These are phyloP conservation scores for Liriodendron chinense DNA, from an alignment of 164 flowering plant genomes.

Conservation along the genomic window DNA sequence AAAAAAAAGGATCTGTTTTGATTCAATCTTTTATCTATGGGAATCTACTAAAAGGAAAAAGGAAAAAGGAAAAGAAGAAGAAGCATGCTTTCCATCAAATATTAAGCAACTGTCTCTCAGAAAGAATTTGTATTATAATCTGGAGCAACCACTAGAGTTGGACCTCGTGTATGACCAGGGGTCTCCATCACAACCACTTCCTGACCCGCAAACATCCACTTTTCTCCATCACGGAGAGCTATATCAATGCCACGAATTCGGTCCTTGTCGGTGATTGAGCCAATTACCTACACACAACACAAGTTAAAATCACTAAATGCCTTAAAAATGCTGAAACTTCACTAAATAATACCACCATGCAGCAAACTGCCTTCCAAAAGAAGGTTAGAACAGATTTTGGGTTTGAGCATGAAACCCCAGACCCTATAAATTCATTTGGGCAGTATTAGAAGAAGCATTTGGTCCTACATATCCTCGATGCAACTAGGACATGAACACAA, in stretches of 20 bases:
- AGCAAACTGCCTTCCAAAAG: background rate
- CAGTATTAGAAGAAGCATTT: too few species aligned
- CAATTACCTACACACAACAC: constrained; percentile 67
- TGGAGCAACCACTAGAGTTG: background rate
- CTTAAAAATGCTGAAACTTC: background rate
- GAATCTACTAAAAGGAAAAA: too few species aligned
- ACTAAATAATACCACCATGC: too few species aligned
- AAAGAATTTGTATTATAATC: too few species aligned
- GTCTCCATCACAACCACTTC: constrained; percentile 84
- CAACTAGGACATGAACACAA: too few species aligned
- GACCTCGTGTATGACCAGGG: constrained; percentile 97
- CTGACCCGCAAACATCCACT: constrained; percentile 98
- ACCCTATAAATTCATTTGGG: too few species aligned
- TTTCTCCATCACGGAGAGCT: constrained; percentile 74
- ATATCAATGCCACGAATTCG: constrained; percentile 97
- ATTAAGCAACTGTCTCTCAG: too few species aligned
- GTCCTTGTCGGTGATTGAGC: constrained; percentile 65
- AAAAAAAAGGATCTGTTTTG: too few species aligned
- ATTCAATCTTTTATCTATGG: too few species aligned
- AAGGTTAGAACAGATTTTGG: background rate
- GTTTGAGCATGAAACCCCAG: background rate
- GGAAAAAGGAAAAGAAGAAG: too few species aligned
- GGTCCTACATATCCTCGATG: too few species aligned
- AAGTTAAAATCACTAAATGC: background rate
- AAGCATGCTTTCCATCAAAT: too few species aligned